Conservation (phyloP, 2,329 filamentous ascomycete genomes). For the Tetracladium maxilliforme region DNA sequence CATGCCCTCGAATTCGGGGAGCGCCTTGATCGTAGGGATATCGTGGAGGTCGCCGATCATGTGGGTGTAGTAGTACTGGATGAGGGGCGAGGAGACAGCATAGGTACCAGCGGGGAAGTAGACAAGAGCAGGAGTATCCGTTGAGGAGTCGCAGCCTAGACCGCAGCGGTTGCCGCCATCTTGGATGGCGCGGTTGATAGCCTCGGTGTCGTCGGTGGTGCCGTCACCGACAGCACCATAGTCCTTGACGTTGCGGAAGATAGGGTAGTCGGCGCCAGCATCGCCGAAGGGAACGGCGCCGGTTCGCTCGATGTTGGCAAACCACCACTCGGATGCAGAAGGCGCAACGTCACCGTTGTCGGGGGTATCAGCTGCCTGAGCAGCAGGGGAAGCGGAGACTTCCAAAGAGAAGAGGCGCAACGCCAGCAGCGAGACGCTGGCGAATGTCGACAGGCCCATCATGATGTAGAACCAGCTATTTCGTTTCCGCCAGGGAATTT, state of each 20-base stretch:
- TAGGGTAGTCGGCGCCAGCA: slow-evolving; percentile 53
- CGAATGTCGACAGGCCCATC: too few relatives aligned
- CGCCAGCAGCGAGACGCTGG: too few relatives aligned
- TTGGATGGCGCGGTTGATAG: slow-evolving; percentile 80
- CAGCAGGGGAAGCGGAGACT: too few relatives aligned
- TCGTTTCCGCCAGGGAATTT: too few relatives aligned
- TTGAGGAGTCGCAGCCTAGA: slow-evolving; percentile 67
- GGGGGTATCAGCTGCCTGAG: too few relatives aligned
- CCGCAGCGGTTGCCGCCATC: slow-evolving; percentile 68
- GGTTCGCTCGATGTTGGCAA: slow-evolving; percentile 13
- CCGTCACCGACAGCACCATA: slow-evolving; percentile 57
- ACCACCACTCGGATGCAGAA: too few relatives aligned
- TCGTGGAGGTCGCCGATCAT: slow-evolving; percentile 67
- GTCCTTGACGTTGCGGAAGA: slow-evolving; percentile 66
- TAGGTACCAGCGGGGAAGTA: slow-evolving; percentile 91
- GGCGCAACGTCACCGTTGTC: too few relatives aligned
- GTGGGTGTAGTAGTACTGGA: slow-evolving; percentile 88
- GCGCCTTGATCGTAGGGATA: slow-evolving; percentile 62
- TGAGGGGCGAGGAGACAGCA: slow-evolving; percentile 61
- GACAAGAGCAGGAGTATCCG: slow-evolving; percentile 69
- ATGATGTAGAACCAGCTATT: too few relatives aligned
- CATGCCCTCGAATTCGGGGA: slow-evolving; percentile 63
- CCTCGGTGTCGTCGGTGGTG: slow-evolving; percentile 64
- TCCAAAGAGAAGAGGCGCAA: too few relatives aligned
- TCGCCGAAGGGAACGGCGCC: slow-evolving; percentile 14